Evolutionary conservation across 2,329 filamentous ascomycete species (phyloP).

Genomic region (Didymella arachidicola): DNA sequence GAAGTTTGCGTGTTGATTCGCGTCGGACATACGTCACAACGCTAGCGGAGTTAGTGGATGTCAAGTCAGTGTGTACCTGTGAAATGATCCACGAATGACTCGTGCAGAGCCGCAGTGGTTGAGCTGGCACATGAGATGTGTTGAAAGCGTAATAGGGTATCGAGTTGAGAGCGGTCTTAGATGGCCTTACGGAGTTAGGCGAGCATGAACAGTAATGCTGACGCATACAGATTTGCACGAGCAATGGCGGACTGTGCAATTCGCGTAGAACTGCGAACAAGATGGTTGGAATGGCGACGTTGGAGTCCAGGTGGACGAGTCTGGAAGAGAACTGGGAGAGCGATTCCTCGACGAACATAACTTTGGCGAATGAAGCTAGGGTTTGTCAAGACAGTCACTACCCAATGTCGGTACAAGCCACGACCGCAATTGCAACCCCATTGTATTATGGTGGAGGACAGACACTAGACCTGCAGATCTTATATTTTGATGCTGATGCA

Average conservation of each 20-base stretch:
- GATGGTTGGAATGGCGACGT: background rate
- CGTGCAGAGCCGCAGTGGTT: background rate
- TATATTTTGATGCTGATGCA: slow-evolving; percentile 1
- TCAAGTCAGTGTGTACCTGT: background rate
- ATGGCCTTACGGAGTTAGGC: background rate
- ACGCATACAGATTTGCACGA: background rate
- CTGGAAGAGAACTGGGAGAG: background rate
- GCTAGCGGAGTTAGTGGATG: slow-evolving; percentile 10
- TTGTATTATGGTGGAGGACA: background rate
- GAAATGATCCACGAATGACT: background rate
- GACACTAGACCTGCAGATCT: background rate
- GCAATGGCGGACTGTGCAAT: background rate
- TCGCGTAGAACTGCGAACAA: background rate
- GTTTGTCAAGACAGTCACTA: background rate
- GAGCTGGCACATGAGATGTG: background rate
- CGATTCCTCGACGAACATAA: background rate
- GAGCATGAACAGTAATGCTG: background rate
- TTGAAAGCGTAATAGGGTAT: background rate
- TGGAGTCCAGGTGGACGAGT: background rate
- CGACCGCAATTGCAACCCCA: background rate
- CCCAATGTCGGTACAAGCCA: background rate
- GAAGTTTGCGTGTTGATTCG: background rate
- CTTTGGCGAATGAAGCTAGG: background rate
- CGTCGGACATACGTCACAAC: background rate
- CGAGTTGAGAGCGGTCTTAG: background rate